Conservation (phyloP, 2,329 filamentous ascomycete genomes). For the Pseudogymnoascus sp. region DNA sequence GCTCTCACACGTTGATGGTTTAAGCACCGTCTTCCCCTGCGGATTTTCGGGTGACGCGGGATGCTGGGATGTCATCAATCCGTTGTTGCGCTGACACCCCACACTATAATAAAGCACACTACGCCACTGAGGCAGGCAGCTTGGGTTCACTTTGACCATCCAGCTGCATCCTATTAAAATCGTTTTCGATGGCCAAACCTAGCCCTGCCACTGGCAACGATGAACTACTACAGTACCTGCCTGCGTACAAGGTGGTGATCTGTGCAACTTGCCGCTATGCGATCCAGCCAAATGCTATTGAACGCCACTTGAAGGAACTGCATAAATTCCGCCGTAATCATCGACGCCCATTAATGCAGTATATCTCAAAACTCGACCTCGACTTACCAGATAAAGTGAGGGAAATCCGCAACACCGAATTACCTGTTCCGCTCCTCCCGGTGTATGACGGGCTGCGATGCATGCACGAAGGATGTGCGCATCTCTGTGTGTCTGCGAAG, state of each 20-base stretch:
- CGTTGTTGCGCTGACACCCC: neutral
- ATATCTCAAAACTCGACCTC: conserved; percentile 20
- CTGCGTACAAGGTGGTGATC: conserved; percentile 20
- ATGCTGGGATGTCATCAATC: neutral
- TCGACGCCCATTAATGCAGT: conserved; percentile 19
- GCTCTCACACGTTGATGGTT: too few relatives aligned
- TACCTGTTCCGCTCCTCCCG: conserved; percentile 25
- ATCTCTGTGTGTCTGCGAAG: conserved; percentile 29
- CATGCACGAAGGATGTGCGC: conserved; percentile 20
- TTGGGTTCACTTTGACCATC: neutral
- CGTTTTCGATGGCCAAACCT: neutral
- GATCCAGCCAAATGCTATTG: conserved; percentile 21
- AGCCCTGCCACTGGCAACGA: neutral
- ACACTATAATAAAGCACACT: neutral
- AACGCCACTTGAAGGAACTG: conserved; percentile 23
- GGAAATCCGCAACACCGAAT: conserved; percentile 18
- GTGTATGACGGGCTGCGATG: conserved; percentile 24
- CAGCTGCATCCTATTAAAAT: neutral
- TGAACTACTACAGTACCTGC: conserved; percentile 21
- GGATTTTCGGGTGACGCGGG: neutral
- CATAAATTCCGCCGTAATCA: conserved; percentile 18
- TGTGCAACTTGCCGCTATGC: conserved; percentile 23
- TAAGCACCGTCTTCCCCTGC: neutral
- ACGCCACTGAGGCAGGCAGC: neutral
- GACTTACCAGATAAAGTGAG: conserved; percentile 21